A percentile compares a stretch with the other conserved stretches of the same genome.
These are phyloP conservation scores for Ciborinia camelliae DNA, from an alignment of 2,329 filamentous ascomycete species.

Conservation along the genomic window DNA sequence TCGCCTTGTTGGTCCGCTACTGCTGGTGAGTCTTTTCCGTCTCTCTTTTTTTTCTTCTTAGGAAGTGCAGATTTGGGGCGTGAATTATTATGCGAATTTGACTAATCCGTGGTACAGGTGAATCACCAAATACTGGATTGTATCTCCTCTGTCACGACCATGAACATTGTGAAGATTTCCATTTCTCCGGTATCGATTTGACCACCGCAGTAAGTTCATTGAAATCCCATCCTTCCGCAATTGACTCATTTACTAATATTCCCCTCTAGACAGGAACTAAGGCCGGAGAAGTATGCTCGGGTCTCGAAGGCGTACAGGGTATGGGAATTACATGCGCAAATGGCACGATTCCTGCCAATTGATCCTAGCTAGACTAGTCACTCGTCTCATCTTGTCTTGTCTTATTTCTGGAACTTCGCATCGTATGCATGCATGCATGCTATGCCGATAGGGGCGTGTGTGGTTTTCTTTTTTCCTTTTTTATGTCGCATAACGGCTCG, in stretches of 20 bases:
- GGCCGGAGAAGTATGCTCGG: constrained; percentile 9
- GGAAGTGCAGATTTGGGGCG: background rate
- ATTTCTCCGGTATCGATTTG: constrained; percentile 1
- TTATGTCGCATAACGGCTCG: too few relatives aligned
- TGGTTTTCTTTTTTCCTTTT: too few relatives aligned
- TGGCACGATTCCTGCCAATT: constrained; percentile 3
- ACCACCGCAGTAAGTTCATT: constrained; percentile 1
- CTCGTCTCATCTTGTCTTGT: too few relatives aligned
- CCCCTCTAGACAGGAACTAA: background rate
- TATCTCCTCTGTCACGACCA: constrained; percentile 11
- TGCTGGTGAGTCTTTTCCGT: background rate
- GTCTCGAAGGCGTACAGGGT: background rate
- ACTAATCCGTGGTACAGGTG: background rate
- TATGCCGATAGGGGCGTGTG: too few relatives aligned
- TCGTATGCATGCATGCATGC: too few relatives aligned
- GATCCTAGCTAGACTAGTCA: background rate
- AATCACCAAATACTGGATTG: constrained; percentile 9
- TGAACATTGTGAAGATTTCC: constrained; percentile 14
- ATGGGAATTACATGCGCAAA: constrained; percentile 7
- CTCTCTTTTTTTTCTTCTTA: background rate
- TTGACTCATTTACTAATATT: background rate
- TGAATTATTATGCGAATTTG: background rate
- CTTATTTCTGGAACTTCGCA: too few relatives aligned
- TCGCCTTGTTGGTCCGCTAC: constrained; percentile 13
- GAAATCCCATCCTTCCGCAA: too few relatives aligned